These are phyloP conservation scores for Dendrocalamus sinicus DNA, from an alignment of 176 grass and related monocot genomes.

Conservation along the genomic window DNA sequence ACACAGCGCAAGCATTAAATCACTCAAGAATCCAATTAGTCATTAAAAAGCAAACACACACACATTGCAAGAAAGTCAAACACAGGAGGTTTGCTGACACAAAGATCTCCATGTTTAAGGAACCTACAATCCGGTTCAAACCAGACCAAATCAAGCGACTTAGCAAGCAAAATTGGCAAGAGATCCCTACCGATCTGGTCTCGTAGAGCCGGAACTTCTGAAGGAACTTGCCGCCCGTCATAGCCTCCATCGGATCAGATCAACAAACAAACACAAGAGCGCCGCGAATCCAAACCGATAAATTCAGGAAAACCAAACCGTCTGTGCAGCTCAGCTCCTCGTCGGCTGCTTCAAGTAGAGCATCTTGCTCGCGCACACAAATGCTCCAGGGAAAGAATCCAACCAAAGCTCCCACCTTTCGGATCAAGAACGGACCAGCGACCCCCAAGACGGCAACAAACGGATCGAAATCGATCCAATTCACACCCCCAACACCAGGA, in stretches of 20 bases:
- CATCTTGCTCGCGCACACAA: constrained; percentile 41
- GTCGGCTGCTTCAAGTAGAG: constrained; percentile 62
- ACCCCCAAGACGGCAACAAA: background rate
- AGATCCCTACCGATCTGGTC: constrained; percentile 80
- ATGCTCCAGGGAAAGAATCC: constrained; percentile 25
- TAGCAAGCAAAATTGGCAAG: background rate
- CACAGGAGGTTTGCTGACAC: background rate
- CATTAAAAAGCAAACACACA: background rate
- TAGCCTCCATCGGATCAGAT: constrained; percentile 65
- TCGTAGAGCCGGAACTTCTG: constrained; percentile 97
- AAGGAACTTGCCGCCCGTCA: constrained; percentile 59
- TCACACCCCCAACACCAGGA: background rate
- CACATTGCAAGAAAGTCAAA: constrained; percentile 6
- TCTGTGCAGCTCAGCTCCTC: constrained; percentile 34
- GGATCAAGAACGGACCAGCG: constrained; percentile 11
- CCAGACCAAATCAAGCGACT: background rate
- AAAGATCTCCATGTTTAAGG: constrained; percentile 29
- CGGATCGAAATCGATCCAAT: constrained; percentile 49
- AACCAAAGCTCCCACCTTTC: constrained; percentile 19
- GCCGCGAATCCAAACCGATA: constrained; percentile 15
- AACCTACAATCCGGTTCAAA: background rate
- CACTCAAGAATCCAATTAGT: constrained; percentile 32
- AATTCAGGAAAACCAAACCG: constrained; percentile 4
- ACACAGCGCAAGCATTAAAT: constrained; percentile 38
- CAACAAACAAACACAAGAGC: background rate